Evolutionary conservation across 2,329 filamentous ascomycete genomes (phyloP).

Genomic region (Didymella pomorum): DNA sequence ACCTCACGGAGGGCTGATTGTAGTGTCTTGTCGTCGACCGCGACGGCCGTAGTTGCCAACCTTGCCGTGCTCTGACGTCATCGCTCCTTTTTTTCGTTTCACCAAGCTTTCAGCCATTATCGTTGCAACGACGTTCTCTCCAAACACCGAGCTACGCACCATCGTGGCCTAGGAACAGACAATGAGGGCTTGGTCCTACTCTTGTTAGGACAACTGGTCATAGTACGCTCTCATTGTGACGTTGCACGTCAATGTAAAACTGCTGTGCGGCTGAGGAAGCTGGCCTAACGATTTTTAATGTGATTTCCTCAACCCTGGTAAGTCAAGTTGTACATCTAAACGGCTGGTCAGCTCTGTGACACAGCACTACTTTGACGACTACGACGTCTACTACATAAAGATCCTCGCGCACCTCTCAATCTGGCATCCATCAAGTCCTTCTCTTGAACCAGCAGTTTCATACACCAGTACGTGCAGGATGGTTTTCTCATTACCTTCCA

Average conservation of each 20-base stretch:
- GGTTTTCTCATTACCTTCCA: background rate
- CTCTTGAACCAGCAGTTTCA: background rate
- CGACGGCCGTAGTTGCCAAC: no score
- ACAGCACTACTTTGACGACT: background rate
- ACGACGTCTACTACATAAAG: background rate
- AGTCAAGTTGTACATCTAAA: conserved; percentile 1
- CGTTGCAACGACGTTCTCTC: conserved; percentile 8
- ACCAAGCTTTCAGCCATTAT: conserved; percentile 6
- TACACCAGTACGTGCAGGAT: background rate
- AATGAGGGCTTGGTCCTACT: background rate
- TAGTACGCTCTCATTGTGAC: background rate
- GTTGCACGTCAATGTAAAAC: background rate
- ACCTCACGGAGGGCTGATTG: no score
- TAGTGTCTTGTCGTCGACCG: no score
- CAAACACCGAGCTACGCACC: background rate
- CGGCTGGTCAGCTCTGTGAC: background rate
- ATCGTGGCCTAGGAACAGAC: background rate
- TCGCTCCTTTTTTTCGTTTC: background rate
- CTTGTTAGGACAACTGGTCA: background rate
- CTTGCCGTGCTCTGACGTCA: conserved; percentile 7
- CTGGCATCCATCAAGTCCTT: background rate
- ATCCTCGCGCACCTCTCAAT: background rate
- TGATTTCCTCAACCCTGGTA: background rate
- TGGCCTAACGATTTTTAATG: background rate
- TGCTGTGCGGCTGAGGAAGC: background rate